Evolutionary conservation across 164 flowering plant species (phyloP).

Genomic region (Saururus chinensis): DNA sequence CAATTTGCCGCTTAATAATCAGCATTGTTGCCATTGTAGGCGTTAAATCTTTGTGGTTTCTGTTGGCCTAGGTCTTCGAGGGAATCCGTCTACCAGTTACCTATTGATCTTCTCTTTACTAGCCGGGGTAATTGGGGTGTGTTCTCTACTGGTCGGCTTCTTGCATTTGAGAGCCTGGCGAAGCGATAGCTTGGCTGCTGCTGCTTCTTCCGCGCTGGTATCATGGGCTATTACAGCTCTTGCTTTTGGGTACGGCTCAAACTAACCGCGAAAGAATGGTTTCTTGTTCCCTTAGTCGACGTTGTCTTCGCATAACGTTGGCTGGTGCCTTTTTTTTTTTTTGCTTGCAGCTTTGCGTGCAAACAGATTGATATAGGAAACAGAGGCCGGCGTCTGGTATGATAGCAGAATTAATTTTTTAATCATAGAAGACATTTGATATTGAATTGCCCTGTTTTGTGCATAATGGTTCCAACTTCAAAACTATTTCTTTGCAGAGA

Average conservation of each 20-base stretch:
- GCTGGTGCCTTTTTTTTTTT: not conserved
- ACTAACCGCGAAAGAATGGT: not conserved
- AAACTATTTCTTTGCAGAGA: constrained; percentile 21
- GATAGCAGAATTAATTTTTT: not conserved
- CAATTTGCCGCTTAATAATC: no score
- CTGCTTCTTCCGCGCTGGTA: constrained; percentile 30
- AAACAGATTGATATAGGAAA: constrained; percentile 45
- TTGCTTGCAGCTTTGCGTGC: constrained; percentile 29
- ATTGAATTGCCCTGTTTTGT: not conserved
- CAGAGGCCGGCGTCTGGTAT: constrained; percentile 54
- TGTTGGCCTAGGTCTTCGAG: constrained; percentile 35
- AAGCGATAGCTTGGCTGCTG: constrained; percentile 32
- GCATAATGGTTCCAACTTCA: not conserved
- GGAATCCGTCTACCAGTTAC: constrained; percentile 39
- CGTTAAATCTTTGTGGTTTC: not conserved
- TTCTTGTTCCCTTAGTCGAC: not conserved
- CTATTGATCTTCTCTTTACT: constrained; percentile 33
- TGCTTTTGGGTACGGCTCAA: constrained; percentile 34
- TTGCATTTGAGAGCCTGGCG: constrained; percentile 35
- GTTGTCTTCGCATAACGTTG: not conserved
- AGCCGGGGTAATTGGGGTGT: constrained; percentile 32
- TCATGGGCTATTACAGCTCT: constrained; percentile 43
- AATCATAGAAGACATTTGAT: not conserved
- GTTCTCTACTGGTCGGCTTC: constrained; percentile 30
- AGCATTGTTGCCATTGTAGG: no score